Evolutionary conservation across 2,329 filamentous ascomycete species (phyloP), one percentile per base, ranked within the genome.

Genomic region (Sphaerulina vaccinii): DNA sequence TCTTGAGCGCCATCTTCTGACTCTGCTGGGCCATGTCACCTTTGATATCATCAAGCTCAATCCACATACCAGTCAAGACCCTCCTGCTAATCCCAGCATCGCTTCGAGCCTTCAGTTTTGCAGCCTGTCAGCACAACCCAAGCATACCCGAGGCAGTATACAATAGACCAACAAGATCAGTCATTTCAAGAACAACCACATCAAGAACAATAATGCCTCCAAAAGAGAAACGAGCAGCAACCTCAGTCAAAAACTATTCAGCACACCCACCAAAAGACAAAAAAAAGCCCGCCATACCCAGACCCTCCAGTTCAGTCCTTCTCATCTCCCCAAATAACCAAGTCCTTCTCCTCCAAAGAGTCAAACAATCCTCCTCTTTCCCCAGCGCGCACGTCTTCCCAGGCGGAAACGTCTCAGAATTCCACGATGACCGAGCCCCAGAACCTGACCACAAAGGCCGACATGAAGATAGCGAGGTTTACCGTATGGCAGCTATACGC

Each of bases 351-450:
- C 82, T 97, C 7, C 90, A 90, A 69, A 85, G 93, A 56, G 89
- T 95, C 2, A 80, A 85, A 58, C 90, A 86, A 1, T 93, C 89
- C 0, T 83, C 82, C 1, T 87, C 90, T 2, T 97, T 96, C 65
- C 82, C 92, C 3, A 92, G 89, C 0, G 93, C 92, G 0, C 90
- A 97, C 66, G 93, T 99, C 55, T 99, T 99, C 61, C 92, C 93
- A 0, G 93, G 93, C 27, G 93, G 93, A 5, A 90, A 90, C 63
- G 78, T 96, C 18, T 86, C 90, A 10, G 70, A 81, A 0, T 80
- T 81, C 16, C 89, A 96, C 63, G 92, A 97, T 62, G 90, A 88
- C 24, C 62, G 69, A 16, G 73, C 78, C 10, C 77, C 82, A 1
- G 70, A 71, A 0, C 65, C 71, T 0, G 76, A 77, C 13, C 75